Evolutionary conservation across 768 basidiomycete genomes (phyloP).

Genomic region (Pisolithus albus): DNA sequence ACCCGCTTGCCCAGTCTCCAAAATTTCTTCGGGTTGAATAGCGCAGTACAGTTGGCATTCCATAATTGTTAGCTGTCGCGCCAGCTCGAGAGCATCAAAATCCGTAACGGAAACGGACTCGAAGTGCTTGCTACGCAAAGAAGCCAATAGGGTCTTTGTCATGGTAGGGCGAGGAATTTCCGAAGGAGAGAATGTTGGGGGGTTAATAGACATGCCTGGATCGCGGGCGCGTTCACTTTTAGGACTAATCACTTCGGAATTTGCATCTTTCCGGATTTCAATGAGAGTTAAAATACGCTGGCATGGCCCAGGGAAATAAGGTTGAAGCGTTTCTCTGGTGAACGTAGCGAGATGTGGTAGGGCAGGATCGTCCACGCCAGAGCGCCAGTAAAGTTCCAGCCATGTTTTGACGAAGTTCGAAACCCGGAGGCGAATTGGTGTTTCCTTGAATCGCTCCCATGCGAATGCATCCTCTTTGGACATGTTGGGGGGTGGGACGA

Average conservation of each 20-base stretch:
- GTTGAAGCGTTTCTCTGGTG: slow-evolving; percentile 51
- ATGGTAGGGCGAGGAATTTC: slow-evolving; percentile 86
- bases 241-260: slow-evolving; percentile 44
- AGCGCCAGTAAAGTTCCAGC: slow-evolving; percentile 87
- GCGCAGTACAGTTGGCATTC: slow-evolving; percentile 83
- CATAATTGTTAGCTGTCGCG: slow-evolving; percentile 90
- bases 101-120: slow-evolving; percentile 68
- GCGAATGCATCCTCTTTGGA: slow-evolving; percentile 54
- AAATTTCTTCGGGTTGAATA: slow-evolving; percentile 81
- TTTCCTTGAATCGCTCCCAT: slow-evolving; percentile 85
- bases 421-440: slow-evolving; percentile 85
- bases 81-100: slow-evolving; percentile 87
- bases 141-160: slow-evolving; percentile 66
- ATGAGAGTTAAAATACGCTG: slow-evolving; percentile 70
- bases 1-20: slow-evolving; percentile 75
- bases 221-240: slow-evolving; percentile 63
- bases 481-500: slow-evolving; percentile 54
- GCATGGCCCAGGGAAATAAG: slow-evolving; percentile 61
- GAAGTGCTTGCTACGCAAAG: slow-evolving; percentile 63
- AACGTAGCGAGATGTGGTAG: slow-evolving; percentile 53
- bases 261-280: slow-evolving; percentile 44
- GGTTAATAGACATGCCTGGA: slow-evolving; percentile 68
- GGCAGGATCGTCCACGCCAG: slow-evolving; percentile 63
- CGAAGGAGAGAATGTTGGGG: slow-evolving; percentile 41
- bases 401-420: slow-evolving; percentile 92